Evolutionary conservation across 805 yeast genomes (phyloP), one percentile per base, ranked within the genome.

Genomic region (Wickerhamiella australiensis): DNA sequence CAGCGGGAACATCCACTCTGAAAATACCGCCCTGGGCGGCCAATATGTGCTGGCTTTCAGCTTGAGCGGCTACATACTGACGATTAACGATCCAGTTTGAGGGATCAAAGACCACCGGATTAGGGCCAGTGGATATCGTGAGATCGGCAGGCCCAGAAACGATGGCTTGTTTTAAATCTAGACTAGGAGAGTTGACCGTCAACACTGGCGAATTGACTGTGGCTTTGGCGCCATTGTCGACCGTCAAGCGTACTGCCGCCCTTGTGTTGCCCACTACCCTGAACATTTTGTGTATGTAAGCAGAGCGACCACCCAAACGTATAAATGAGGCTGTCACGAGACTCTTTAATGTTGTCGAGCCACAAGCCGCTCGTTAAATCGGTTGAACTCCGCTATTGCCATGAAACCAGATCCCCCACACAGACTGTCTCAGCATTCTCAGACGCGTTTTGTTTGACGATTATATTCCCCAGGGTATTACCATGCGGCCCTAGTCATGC

Each of bases 1-100:
- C 47, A 13, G 27, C 41, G 12, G 51, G 44, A 2, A 49, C 47
- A 20, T 49, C 51, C 27, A 49, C 51, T 13, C 44, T 21, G 36
- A 15, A 49, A 21, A 49, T 20, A 8, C 47, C 47, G 2, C 47
- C 47, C 2, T 41, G 17, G n/a, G 51, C 51, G 22, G 38, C 42
- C 9, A 49, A 11, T 26, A 43, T n/a, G 20, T 20, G 15, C 31
- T 36, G 36, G 27, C 26, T 18, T 5, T 26, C 20, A 5, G 26
- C 29, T 18, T 26, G 13, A 13, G 49, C 49, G 5, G 25, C 29
- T 12, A 27, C 17, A 17, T n/a, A 46, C 18, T 46, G 49, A 11
- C 37, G 33, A 9, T 29, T 4, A 26, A 46, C 33, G 13, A 40
- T 22, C 49, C 49, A 46, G 7, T 46, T 25, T 7, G 17, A 22